phyloP scores from a whole-genome alignment of 768 basidiomycete genomes.

The Leccinum fibrillosum region DNA sequence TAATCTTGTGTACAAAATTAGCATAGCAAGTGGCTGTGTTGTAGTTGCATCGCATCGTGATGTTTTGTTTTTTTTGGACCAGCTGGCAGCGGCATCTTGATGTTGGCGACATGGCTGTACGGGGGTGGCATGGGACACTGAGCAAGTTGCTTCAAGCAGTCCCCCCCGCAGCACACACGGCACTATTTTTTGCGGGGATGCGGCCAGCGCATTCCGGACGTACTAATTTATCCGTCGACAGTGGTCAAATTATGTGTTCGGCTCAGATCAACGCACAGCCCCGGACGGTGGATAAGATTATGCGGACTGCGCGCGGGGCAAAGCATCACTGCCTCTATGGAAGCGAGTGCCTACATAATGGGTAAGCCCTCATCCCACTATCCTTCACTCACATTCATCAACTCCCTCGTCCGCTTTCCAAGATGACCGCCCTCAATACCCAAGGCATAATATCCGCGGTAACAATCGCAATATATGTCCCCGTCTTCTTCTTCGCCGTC shows the following conservation, averaged over 20 bases:
- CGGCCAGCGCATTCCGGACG: background rate
- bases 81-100: no score
- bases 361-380: background rate
- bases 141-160: background rate
- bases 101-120: background rate
- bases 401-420: background rate
- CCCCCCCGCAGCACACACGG: background rate
- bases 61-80: no score
- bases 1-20: no score
- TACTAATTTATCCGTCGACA: background rate
- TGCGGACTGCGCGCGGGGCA: background rate
- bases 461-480: constrained; percentile 57
- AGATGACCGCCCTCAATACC: constrained; percentile 34
- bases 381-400: background rate
- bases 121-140: no score
- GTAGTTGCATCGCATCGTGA: no score
- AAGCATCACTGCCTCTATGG: constrained; percentile 18
- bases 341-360: constrained; percentile 20
- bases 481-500: constrained; percentile 45
- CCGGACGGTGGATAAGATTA: constrained; percentile 1
- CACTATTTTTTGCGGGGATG: background rate
- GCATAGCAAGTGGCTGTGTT: no score
- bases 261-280: constrained; percentile 8
- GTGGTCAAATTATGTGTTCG: background rate
- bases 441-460: constrained; percentile 57